Conservation (phyloP, 2,329 filamentous ascomycete species). For the Byssochlamys sp. region DNA sequence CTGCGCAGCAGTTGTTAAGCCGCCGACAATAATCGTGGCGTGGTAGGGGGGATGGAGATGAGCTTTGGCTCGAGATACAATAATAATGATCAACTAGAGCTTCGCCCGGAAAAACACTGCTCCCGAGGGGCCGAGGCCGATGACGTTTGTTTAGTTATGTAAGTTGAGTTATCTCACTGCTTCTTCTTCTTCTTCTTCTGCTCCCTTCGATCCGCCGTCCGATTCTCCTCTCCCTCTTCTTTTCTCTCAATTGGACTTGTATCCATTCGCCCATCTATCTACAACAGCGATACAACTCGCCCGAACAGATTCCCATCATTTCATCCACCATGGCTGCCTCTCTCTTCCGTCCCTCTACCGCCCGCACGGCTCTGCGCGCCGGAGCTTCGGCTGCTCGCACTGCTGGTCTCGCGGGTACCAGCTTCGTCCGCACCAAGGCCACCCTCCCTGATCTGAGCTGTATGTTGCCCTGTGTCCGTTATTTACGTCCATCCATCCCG, state of each 20-base stretch:
- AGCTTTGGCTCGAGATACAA: not conserved
- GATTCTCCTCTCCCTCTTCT: not conserved
- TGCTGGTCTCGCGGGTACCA: slow-evolving; percentile 59
- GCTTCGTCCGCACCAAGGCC: slow-evolving; percentile 76
- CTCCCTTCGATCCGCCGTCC: not conserved
- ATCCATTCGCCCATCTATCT: not conserved
- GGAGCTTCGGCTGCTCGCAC: slow-evolving; percentile 43
- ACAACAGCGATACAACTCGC: not conserved
- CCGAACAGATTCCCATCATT: not conserved
- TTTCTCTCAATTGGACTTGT: slow-evolving; percentile 2
- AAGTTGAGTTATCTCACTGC: not conserved
- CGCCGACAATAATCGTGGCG: not conserved
- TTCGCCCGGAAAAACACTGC: slow-evolving; percentile 2
- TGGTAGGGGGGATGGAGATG: not conserved
- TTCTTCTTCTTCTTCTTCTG: not conserved
- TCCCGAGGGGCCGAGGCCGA: slow-evolving; percentile 1
- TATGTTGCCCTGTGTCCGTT: slow-evolving; percentile 33
- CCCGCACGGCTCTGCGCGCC: slow-evolving; percentile 63
- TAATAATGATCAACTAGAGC: too few species aligned
- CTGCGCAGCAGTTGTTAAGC: not conserved
- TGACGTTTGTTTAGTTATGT: slow-evolving; percentile 7
- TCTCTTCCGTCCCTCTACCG: slow-evolving; percentile 61
- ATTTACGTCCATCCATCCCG: not conserved
- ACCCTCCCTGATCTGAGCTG: slow-evolving; percentile 82
- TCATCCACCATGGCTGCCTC: slow-evolving; percentile 59